Evolutionary conservation across 78 protist species (phyloP), one percentile per base, ranked within the genome.

Genomic region (Dictyostelium intermedium): DNA sequence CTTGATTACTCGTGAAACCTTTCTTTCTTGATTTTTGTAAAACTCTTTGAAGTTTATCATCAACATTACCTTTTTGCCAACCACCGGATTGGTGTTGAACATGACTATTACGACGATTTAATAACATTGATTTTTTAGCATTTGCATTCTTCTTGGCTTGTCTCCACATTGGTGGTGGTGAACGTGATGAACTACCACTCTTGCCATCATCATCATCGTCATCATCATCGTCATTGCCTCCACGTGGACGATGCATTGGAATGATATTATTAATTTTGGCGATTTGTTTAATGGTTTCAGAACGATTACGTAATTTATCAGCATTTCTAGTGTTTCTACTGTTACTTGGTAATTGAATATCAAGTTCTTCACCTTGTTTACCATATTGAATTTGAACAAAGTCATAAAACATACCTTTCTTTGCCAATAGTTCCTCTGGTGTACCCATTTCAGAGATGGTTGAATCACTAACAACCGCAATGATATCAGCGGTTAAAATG

Each of bases 371-470:
- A 35, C 91, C 91, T 23, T 47, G 50, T 53, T 85, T 69, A 35
- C 92, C 92, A 34, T 86, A 86, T 86, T 86, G 92, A 41, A 86
- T 86, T 53, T 86, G 84, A 50, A 86, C 92, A 27, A 86, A 86
- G 5, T 86, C 92, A 39, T 86, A 86, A 32, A 86, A 86, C 45
- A 77, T 74, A 25, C 92, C 92, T 25, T 74, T 73, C 27, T 32
- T 41, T 9, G 73, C 92, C 3, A 86, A 39, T 7, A 86, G 25
- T 86, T 86, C 72, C 23, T 86, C 92, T 32, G 92, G 92, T 37
- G 92, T 77, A 39, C 98, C 98, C n/a, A 5, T 5, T 91, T 98
- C 98, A 1, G 83, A 69, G 63, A 97, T 93, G 43, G 11, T 6
- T 27, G 97, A 96, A 10, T 91, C 82, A 23, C 77, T 18, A 5